These are phyloP conservation scores for Hyaloscypha finlandica DNA, from an alignment of 495 filamentous ascomycete species.

Conservation along the genomic window DNA sequence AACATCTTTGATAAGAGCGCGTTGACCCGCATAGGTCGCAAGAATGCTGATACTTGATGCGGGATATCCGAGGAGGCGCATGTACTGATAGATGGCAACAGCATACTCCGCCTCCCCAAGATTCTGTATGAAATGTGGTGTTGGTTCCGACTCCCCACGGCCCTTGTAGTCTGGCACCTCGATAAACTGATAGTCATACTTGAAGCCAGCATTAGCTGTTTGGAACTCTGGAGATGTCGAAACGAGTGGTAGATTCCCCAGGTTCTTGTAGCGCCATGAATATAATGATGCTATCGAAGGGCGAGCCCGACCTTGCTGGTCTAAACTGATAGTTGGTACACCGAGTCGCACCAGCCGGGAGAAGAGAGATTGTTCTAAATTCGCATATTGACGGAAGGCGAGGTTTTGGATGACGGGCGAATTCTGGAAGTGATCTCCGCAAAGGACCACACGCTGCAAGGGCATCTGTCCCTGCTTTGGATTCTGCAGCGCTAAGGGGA, in stretches of 20 bases:
- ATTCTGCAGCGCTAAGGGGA: slow-evolving; percentile 87
- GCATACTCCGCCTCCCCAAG: slow-evolving; percentile 96
- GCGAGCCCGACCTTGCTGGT: slow-evolving; percentile 88
- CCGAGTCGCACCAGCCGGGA: slow-evolving; percentile 85
- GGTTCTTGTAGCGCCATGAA: slow-evolving; percentile 85
- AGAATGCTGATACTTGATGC: slow-evolving; percentile 87
- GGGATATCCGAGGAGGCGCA: slow-evolving; percentile 97
- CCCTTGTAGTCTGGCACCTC: slow-evolving; percentile 94
- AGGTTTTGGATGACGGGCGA: slow-evolving; percentile 94
- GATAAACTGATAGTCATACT: slow-evolving; percentile 96
- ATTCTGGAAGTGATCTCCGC: slow-evolving; percentile 96
- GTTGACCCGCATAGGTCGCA: slow-evolving; percentile 93
- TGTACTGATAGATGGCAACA: slow-evolving; percentile 94
- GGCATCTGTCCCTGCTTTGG: slow-evolving; percentile 70
- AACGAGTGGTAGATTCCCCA: slow-evolving; percentile 79
- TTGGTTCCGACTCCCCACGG: slow-evolving; percentile 82
- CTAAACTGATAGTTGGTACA: slow-evolving; percentile 84
- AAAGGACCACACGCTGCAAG: slow-evolving; percentile 86
- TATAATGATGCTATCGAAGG: slow-evolving; percentile 87
- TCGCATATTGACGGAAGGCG: slow-evolving; percentile 94
- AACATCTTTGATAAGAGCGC: slow-evolving; percentile 87
- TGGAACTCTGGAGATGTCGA: slow-evolving; percentile 69
- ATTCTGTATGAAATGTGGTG: slow-evolving; percentile 97
- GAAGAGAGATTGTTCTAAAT: slow-evolving; percentile 94
- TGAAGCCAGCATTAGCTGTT: slow-evolving; percentile 87